A percentile compares a stretch with the other conserved stretches of the same genome.
Evolutionary conservation across 208 protist genomes (phyloP).

Genomic region (Crithidia bombi): DNA sequence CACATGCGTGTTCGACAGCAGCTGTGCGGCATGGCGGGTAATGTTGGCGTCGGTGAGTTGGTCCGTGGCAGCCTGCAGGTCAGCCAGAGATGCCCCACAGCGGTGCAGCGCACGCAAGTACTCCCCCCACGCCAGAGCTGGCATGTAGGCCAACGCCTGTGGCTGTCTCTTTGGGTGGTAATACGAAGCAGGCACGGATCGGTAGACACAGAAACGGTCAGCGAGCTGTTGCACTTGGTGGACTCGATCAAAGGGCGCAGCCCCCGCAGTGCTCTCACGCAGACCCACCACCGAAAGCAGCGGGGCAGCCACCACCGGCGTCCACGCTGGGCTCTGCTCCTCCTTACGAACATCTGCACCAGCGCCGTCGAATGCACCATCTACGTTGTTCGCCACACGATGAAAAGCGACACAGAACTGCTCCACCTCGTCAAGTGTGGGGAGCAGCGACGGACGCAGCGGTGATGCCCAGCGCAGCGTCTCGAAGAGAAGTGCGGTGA

Average conservation of each 20-base stretch:
- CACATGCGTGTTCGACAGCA: slow-evolving; percentile 55
- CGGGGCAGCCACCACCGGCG: slow-evolving; percentile 35
- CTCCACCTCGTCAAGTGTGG: slow-evolving; percentile 17
- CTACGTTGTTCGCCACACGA: background rate
- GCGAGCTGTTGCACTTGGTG: slow-evolving; percentile 2
- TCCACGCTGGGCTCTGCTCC: slow-evolving; percentile 4
- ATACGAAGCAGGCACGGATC: background rate
- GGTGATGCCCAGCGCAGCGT: background rate
- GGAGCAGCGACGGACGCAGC: background rate
- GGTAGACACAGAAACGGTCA: slow-evolving; percentile 12
- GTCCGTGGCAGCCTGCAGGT: slow-evolving; percentile 58
- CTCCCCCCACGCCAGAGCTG: slow-evolving; percentile 69
- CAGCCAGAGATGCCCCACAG: slow-evolving; percentile 48
- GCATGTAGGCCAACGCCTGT: slow-evolving; percentile 48
- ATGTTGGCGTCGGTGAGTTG: slow-evolving; percentile 50
- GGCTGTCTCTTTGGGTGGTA: background rate
- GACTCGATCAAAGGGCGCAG: no score
- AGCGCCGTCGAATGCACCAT: no score
- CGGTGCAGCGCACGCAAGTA: slow-evolving; percentile 58
- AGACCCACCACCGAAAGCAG: slow-evolving; percentile 35
- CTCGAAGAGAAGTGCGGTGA: slow-evolving; percentile 20
- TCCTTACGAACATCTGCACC: no score
- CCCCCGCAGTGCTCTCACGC: background rate
- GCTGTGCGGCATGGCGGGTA: slow-evolving; percentile 48
- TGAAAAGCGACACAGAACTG: background rate